A percentile compares a stretch with the other conserved stretches of the same genome.
Evolutionary conservation across 257 asterid genomes (phyloP).

Genomic region (Fraxinus pennsylvanica): DNA sequence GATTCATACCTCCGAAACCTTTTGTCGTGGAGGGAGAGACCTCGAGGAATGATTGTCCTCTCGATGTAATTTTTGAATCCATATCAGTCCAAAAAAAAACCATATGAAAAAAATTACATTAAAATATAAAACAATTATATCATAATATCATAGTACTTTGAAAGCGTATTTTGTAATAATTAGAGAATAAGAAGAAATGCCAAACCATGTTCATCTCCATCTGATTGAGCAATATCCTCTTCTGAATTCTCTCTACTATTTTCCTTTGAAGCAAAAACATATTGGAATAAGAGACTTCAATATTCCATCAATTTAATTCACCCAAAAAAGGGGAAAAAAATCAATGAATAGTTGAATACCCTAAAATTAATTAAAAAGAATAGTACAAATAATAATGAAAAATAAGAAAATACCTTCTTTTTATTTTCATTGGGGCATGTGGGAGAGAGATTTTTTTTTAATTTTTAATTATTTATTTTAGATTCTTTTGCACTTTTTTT

Average conservation of each 20-base stretch:
- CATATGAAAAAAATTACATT: neutral
- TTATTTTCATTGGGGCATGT: too few relatives aligned
- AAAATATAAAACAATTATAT: neutral
- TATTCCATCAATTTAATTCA: neutral
- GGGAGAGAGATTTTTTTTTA: too few relatives aligned
- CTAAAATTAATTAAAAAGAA: neutral
- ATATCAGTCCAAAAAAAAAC: constrained; percentile 39
- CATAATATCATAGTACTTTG: neutral
- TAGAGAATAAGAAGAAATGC: neutral
- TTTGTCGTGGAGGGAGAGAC: constrained; percentile 35
- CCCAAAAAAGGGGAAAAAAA: neutral
- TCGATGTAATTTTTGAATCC: constrained; percentile 42
- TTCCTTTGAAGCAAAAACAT: constrained; percentile 52
- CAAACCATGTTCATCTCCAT: constrained; percentile 45
- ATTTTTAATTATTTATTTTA: too few relatives aligned
- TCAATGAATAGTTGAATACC: neutral
- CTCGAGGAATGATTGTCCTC: constrained; percentile 45
- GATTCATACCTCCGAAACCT: constrained; percentile 43
- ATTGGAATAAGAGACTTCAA: constrained; percentile 59
- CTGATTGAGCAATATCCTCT: constrained; percentile 50
- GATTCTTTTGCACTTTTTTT: too few relatives aligned
- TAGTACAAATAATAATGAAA: neutral
- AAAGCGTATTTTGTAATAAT: neutral
- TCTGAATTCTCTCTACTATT: constrained; percentile 50
- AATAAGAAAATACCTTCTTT: constrained; percentile 49